A percentile compares a stretch with the other conserved stretches of the same genome.
These are phyloP conservation scores for Hansfordia pulvinata DNA, from an alignment of 2,329 filamentous ascomycete genomes.

Conservation along the genomic window DNA sequence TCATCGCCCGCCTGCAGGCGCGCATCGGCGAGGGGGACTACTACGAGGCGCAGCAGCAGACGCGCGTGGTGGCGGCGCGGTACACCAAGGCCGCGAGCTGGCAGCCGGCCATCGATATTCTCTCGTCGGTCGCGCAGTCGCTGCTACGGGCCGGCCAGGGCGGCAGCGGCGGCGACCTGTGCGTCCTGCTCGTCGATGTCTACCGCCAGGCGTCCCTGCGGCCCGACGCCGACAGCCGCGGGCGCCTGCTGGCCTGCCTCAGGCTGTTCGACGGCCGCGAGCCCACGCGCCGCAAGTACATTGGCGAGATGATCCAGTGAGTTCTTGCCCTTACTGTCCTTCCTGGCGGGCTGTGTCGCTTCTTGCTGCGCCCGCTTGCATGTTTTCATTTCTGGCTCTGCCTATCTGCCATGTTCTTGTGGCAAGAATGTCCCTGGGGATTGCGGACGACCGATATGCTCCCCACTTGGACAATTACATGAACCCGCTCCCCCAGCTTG, in stretches of 20 bases:
- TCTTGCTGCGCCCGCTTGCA: slow-evolving; percentile 3
- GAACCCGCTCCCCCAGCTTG: too few relatives aligned
- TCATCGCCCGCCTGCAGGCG: slow-evolving; percentile 58
- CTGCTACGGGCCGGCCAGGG: slow-evolving; percentile 87
- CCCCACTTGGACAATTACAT: too few relatives aligned
- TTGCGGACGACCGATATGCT: too few relatives aligned
- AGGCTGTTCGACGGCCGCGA: slow-evolving; percentile 71
- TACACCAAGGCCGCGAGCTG: slow-evolving; percentile 86
- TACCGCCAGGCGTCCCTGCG: slow-evolving; percentile 77
- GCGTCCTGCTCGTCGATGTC: slow-evolving; percentile 76
- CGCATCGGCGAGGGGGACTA: slow-evolving; percentile 85
- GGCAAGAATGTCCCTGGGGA: neutral
- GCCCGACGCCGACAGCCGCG: slow-evolving; percentile 62
- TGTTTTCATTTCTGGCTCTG: slow-evolving; percentile 2
- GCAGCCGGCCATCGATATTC: slow-evolving; percentile 71
- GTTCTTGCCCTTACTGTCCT: slow-evolving; percentile 13
- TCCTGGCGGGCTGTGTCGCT: too few relatives aligned
- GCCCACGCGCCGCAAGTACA: slow-evolving; percentile 85
- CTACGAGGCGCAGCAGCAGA: slow-evolving; percentile 98
- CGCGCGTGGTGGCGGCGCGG: slow-evolving; percentile 84
- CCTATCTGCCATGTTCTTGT: slow-evolving; percentile 1
- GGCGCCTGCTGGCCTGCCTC: slow-evolving; percentile 63
- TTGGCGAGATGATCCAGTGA: slow-evolving; percentile 69
- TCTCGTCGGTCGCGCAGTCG: slow-evolving; percentile 71
- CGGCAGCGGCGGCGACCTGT: slow-evolving; percentile 82